Conservation (phyloP, 768 basidiomycete genomes). For the Pleurotus cornucopiae region DNA sequence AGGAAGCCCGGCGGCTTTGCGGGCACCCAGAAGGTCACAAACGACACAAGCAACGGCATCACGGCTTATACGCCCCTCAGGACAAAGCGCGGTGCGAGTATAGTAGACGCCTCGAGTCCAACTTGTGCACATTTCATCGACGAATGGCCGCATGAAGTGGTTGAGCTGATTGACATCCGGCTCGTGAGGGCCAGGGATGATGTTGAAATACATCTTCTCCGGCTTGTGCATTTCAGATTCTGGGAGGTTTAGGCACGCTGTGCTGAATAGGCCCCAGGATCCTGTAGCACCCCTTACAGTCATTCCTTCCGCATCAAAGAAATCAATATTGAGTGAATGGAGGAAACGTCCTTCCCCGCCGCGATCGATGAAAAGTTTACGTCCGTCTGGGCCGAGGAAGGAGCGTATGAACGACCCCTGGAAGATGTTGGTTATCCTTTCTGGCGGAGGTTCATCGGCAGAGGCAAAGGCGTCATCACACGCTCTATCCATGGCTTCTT, state of each 20-base stretch:
- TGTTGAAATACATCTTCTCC: slow-evolving; percentile 26
- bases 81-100: slow-evolving; percentile 13
- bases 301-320: slow-evolving; percentile 28
- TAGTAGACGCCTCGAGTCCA: slow-evolving; percentile 17
- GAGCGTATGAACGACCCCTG: slow-evolving; percentile 18
- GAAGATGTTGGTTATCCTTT: slow-evolving; percentile 8
- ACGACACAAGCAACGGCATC: slow-evolving; percentile 10
- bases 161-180: slow-evolving; percentile 25
- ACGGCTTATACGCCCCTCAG: neutral
- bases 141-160: slow-evolving; percentile 26
- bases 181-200: slow-evolving; percentile 32
- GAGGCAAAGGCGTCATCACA: slow-evolving; percentile 8
- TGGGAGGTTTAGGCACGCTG: slow-evolving; percentile 29
- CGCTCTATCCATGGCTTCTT: slow-evolving; percentile 9
- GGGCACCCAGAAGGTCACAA: too few relatives aligned
- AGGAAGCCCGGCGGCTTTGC: too few relatives aligned
- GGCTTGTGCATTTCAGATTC: slow-evolving; percentile 22
- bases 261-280: slow-evolving; percentile 26
- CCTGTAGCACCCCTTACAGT: slow-evolving; percentile 16
- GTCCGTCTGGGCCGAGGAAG: slow-evolving; percentile 19
- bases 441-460: neutral
- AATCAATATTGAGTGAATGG: slow-evolving; percentile 26
- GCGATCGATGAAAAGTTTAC: slow-evolving; percentile 13
- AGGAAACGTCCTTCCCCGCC: slow-evolving; percentile 12
- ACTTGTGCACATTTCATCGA: slow-evolving; percentile 22